Evolutionary conservation across 2,329 filamentous ascomycete genomes (phyloP), one percentile per base, ranked within the genome.

Genomic region (Talaromyces sp.): DNA sequence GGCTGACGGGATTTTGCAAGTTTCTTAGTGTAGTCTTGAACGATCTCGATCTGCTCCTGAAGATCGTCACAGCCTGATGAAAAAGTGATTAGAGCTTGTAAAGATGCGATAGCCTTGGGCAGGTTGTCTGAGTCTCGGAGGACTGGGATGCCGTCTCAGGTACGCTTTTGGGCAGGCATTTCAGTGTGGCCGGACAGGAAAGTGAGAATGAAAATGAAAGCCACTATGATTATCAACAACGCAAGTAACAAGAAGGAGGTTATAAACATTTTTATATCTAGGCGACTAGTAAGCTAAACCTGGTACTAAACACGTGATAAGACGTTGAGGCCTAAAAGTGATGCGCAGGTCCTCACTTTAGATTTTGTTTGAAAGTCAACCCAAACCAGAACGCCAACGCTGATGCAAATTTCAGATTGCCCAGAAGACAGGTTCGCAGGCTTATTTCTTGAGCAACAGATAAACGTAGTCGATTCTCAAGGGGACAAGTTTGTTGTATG

Each of bases 381-480:
- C 36, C n/a, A 58, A 58, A 58, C 40, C 61, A 63, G 68, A 76
- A 80, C 78, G 76, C 78, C 78, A 70, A 73, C 77, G 78, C 78
- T 79, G 77, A 76, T 71, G 70, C 70, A 73, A 71, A 67, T 61
- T 63, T 65, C 65, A n/a, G 22, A n/a, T 64, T 67, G 70, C 68
- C 71, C 73, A 73, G 27, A 53, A n/a, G 45, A 45, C 17, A 31
- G 31, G 11, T 27, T 58, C 19, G 17, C 34, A 58, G 11, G 22
- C 68, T 75, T 77, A 94, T 88, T 96, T 97, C 88, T 97, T 99
- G 72, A 96, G 83, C 67, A 98, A 85, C 67, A 99, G 86, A 77
- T 99, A 99, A 69, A 96, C 88, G 75, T 97, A 90, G 77, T 99
- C 95, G 73, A 97, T 94, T 72, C 93, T 88, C 74, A 99, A 81